phyloP scores from a whole-genome alignment of 2,329 filamentous ascomycete genomes.

The Fusarium illudens region DNA sequence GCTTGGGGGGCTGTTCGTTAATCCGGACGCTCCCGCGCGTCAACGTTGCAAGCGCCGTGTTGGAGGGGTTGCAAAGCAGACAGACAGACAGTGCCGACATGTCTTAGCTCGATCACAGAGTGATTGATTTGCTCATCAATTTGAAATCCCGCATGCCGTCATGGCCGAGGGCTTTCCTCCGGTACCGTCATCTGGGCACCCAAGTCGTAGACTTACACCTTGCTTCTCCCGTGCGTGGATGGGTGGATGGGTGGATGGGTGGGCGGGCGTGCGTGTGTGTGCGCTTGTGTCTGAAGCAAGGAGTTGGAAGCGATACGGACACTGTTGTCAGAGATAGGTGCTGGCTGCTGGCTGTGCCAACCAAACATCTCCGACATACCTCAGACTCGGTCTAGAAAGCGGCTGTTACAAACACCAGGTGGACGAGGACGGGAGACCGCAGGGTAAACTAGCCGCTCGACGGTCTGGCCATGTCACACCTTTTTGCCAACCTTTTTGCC shows the following conservation, averaged over 20 bases:
- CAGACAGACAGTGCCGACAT: not conserved
- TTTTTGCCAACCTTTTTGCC: no score
- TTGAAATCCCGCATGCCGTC: not conserved
- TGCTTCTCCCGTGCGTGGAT: not conserved
- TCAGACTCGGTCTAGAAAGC: not conserved
- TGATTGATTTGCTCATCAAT: not conserved
- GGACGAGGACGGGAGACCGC: slow-evolving; percentile 12
- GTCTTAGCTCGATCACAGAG: not conserved
- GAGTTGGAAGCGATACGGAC: not conserved
- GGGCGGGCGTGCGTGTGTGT: not conserved
- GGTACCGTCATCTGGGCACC: not conserved
- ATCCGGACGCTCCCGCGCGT: not conserved
- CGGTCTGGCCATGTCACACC: slow-evolving; percentile 18
- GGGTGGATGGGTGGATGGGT: not conserved
- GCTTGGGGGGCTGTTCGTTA: not conserved
- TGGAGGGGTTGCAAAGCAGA: not conserved
- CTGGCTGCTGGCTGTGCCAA: not conserved
- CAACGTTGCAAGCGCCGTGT: not conserved
- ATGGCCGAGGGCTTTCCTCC: not conserved
- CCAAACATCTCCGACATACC: not conserved
- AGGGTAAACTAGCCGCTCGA: not conserved
- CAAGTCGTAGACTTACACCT: not conserved
- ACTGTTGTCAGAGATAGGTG: not conserved
- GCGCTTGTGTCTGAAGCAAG: not conserved
- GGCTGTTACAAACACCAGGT: not conserved